phyloP scores from a whole-genome alignment of 345 rosid genomes.

The Salix viminalis region DNA sequence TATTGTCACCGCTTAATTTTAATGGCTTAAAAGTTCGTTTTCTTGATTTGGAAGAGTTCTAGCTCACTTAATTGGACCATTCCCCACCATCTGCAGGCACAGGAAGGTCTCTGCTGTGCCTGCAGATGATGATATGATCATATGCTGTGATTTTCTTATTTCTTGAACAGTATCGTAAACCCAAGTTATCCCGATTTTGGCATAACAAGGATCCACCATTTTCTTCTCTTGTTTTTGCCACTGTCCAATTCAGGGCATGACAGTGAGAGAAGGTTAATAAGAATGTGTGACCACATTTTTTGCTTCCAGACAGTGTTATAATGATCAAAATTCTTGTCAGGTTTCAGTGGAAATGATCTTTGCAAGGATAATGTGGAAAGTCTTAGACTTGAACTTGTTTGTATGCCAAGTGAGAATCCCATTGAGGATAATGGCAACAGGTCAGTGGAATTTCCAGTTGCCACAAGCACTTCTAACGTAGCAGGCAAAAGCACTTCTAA shows the following conservation, averaged over 20 bases:
- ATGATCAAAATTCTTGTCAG: slow-evolving; percentile 16
- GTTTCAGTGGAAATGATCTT: slow-evolving; percentile 68
- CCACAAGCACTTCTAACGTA: too few species aligned
- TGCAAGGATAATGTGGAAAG: slow-evolving; percentile 51
- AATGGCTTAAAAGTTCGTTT: too few species aligned
- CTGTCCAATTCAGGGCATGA: not conserved
- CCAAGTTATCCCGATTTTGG: not conserved
- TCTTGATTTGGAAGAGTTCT: too few species aligned
- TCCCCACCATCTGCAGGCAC: slow-evolving; percentile 14
- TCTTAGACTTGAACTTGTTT: slow-evolving; percentile 50
- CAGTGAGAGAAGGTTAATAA: not conserved
- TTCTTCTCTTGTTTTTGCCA: too few species aligned
- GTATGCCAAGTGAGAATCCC: slow-evolving; percentile 54
- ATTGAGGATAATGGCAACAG: too few species aligned
- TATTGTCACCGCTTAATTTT: too few species aligned
- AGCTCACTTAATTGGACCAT: too few species aligned
- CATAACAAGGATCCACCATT: not conserved
- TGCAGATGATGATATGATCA: slow-evolving; percentile 15
- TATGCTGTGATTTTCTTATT: not conserved
- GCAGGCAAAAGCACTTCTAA: too few species aligned
- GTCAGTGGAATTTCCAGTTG: too few species aligned
- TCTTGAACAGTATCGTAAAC: not conserved
- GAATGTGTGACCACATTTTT: not conserved
- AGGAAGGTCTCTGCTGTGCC: slow-evolving; percentile 41
- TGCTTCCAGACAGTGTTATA: not conserved